Percentiles rank a stretch among this genome's conserved stretches.
Evolutionary conservation across 192 early-diverging fungal genomes (phyloP).

Genomic region (Coemansia sp.): DNA sequence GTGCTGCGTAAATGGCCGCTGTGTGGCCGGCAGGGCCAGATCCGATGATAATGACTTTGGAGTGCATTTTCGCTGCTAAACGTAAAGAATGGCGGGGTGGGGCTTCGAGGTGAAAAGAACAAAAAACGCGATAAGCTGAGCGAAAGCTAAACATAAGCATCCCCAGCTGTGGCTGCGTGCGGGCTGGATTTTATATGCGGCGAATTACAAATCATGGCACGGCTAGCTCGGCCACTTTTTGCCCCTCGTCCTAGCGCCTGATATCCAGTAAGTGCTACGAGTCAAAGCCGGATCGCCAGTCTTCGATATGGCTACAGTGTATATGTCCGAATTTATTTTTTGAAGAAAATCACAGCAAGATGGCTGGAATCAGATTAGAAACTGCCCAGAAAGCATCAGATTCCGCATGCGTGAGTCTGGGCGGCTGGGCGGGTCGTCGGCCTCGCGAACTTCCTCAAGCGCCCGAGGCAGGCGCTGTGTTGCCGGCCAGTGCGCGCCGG

Average conservation of each 20-base stretch:
- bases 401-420: constrained; percentile 52
- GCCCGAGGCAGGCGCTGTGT: constrained; percentile 26
- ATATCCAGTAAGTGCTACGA: too few relatives aligned
- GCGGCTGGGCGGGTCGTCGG: constrained; percentile 35
- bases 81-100: not conserved
- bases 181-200: not conserved
- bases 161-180: not conserved
- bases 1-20: constrained; percentile 92
- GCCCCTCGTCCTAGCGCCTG: not conserved
- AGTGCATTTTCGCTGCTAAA: constrained; percentile 31
- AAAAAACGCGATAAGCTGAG: not conserved
- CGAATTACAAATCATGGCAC: constrained; percentile 4
- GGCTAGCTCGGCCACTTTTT: constrained; percentile 1
- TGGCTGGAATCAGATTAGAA: constrained; percentile 23
- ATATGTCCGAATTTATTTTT: too few relatives aligned
- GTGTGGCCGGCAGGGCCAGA: constrained; percentile 97
- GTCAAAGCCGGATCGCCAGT: too few relatives aligned
- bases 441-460: constrained; percentile 25
- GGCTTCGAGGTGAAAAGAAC: not conserved
- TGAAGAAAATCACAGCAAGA: too few relatives aligned
- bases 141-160: not conserved
- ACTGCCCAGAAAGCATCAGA: constrained; percentile 52
- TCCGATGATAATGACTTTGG: constrained; percentile 71
- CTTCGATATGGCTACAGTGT: too few relatives aligned
- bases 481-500: constrained; percentile 3